Conservation (phyloP, 2,329 filamentous ascomycete genomes). For the Cladosporium sp. region DNA sequence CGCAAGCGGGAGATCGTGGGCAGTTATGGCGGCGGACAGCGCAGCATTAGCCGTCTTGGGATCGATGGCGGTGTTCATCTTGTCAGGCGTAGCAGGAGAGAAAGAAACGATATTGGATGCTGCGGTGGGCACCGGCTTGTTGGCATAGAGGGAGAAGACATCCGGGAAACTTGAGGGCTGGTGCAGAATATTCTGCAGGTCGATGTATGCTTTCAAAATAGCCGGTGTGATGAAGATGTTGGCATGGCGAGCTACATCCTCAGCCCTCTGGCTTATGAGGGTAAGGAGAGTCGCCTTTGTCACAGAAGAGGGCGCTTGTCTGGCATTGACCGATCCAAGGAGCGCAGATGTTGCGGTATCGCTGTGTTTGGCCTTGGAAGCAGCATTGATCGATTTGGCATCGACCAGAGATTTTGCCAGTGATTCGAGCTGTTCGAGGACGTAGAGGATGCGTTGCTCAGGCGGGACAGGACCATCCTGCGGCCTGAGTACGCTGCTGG, state of each 20-base stretch:
- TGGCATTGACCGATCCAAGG: slow-evolving; percentile 43
- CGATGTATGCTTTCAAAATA: slow-evolving; percentile 70
- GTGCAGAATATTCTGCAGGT: slow-evolving; percentile 68
- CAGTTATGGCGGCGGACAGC: slow-evolving; percentile 72
- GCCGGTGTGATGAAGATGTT: slow-evolving; percentile 75
- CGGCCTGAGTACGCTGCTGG: slow-evolving; percentile 21
- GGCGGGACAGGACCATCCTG: slow-evolving; percentile 22
- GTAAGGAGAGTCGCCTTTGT: slow-evolving; percentile 35
- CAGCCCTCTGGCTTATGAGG: slow-evolving; percentile 54
- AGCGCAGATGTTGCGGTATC: slow-evolving; percentile 52
- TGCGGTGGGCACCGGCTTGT: slow-evolving; percentile 69
- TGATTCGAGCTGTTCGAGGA: slow-evolving; percentile 29
- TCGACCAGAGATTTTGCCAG: slow-evolving; percentile 25
- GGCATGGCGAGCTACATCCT: slow-evolving; percentile 66
- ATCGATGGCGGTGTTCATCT: slow-evolving; percentile 65
- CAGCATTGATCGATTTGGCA: slow-evolving; percentile 12
- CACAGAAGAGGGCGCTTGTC: slow-evolving; percentile 29
- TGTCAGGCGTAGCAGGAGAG: slow-evolving; percentile 58
- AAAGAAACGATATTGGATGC: slow-evolving; percentile 49
- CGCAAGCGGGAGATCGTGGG: slow-evolving; percentile 72
- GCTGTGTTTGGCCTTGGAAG: background rate
- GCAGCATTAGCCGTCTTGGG: slow-evolving; percentile 66
- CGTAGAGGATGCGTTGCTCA: slow-evolving; percentile 30
- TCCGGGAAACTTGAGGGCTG: slow-evolving; percentile 73
- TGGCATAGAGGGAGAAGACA: slow-evolving; percentile 76